These are phyloP conservation scores for Plantago ovata DNA, from an alignment of 257 asterid species.

Conservation along the genomic window DNA sequence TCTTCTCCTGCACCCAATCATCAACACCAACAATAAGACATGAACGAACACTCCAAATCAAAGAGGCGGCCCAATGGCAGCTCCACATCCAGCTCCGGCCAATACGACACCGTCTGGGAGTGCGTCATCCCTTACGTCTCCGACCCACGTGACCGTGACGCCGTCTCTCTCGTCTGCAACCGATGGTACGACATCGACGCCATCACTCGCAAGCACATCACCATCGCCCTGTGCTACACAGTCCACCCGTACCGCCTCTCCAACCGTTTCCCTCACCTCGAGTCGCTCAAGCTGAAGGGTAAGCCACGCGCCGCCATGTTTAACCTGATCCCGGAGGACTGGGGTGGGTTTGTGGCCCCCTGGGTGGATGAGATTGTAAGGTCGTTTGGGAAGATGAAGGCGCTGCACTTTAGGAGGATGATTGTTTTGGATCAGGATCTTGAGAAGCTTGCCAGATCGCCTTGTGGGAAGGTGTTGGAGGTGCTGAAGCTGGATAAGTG, in stretches of 20 bases:
- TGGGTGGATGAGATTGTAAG: constrained; percentile 55
- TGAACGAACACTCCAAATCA: not conserved
- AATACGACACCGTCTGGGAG: constrained; percentile 53
- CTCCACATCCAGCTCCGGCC: constrained; percentile 10
- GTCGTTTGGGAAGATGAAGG: constrained; percentile 35
- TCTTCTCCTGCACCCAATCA: too few relatives aligned
- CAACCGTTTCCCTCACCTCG: constrained; percentile 54
- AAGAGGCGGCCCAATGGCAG: not conserved
- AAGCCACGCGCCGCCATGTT: constrained; percentile 94
- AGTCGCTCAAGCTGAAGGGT: constrained; percentile 70
- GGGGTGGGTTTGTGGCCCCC: constrained; percentile 83
- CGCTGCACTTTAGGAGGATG: constrained; percentile 69
- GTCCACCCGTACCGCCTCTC: constrained; percentile 52
- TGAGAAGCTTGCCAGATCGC: constrained; percentile 32
- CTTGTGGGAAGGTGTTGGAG: constrained; percentile 40
- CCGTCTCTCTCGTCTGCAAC: constrained; percentile 56
- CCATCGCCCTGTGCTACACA: constrained; percentile 69
- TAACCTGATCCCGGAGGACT: constrained; percentile 63
- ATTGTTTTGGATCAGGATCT: constrained; percentile 71
- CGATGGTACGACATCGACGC: constrained; percentile 64
- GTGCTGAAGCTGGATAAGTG: constrained; percentile 69
- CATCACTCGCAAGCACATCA: constrained; percentile 61
- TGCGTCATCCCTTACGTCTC: constrained; percentile 57
- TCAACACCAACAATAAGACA: not conserved
- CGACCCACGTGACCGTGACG: constrained; percentile 56